These are phyloP conservation scores for Russula foetens DNA, from an alignment of 768 basidiomycete genomes.

Conservation along the genomic window DNA sequence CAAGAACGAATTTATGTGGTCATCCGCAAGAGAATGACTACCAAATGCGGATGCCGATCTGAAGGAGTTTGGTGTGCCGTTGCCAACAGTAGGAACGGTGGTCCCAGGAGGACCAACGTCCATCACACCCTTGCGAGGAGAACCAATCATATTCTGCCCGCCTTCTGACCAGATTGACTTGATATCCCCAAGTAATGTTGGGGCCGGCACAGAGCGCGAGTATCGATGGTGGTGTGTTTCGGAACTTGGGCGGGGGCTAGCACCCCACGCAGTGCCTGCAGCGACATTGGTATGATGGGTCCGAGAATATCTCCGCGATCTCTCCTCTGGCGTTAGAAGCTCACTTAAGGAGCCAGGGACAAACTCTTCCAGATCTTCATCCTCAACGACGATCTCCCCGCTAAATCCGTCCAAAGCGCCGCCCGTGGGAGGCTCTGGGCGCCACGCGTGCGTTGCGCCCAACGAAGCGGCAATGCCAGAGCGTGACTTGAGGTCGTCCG, in stretches of 20 bases:
- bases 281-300: slow-evolving; percentile 40
- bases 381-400: slow-evolving; percentile 43
- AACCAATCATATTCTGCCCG: slow-evolving; percentile 24
- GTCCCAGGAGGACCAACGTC: slow-evolving; percentile 22
- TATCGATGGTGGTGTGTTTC: slow-evolving; percentile 53
- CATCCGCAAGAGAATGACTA: slow-evolving; percentile 27
- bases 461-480: slow-evolving; percentile 58
- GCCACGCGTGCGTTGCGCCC: slow-evolving; percentile 45
- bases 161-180: slow-evolving; percentile 76
- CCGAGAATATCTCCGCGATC: slow-evolving; percentile 72
- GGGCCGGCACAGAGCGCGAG: slow-evolving; percentile 75
- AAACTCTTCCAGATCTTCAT: slow-evolving; percentile 83
- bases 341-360: slow-evolving; percentile 84
- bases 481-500: slow-evolving; percentile 32
- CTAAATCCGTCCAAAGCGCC: slow-evolving; percentile 9
- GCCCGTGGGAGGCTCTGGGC: slow-evolving; percentile 16
- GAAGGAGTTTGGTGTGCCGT: slow-evolving; percentile 47
- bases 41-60: slow-evolving; percentile 37
- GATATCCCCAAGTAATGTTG: slow-evolving; percentile 66
- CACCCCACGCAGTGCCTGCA: slow-evolving; percentile 14
- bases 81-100: slow-evolving; percentile 23
- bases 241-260: slow-evolving; percentile 20
- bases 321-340: slow-evolving; percentile 82
- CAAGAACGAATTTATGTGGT: slow-evolving; percentile 36
- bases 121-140: slow-evolving; percentile 28